Base-by-base conservation (phyloP, 768 basidiomycete species). In the Chiua virens region DNA sequence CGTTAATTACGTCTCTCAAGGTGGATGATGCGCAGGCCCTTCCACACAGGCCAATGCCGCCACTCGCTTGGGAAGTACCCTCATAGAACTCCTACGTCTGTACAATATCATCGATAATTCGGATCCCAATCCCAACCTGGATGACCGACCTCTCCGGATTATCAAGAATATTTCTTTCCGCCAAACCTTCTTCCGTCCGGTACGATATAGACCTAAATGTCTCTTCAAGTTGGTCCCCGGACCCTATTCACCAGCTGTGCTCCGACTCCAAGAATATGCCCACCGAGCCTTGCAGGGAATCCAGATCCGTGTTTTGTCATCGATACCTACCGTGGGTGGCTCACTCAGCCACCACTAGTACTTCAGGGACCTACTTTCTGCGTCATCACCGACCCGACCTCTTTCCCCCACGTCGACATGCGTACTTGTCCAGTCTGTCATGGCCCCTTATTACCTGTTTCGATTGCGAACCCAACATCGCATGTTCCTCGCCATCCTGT, bases 131-230 rank as follows among this genome's bases (percentile, higher is more conserved):
- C 32, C 32, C 36, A 42, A 25, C 35, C 5, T 23, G 1, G 30
- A 48, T 10, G 42, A 23, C 13, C 0, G 60, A 59, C 39, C 42
- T 62, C 22, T 50, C 51, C 22, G 23, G 43, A 22, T 46, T 60
- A 3, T 54, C 52, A 8, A 58, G 44, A 22, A 5, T 38, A 13
- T 62, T 54, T 39, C 14, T 60, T 25, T 62, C 52, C 5, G 32
- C 58, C 13, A 15, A 34, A 2, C n/a, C 42, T 8, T 11, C 10
- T 20, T 10, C 14, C 15, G 14, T 42, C 25, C 25, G 14, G 18
- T 8, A 18, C 14, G 34, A 49, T 17, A 20, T 49, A 2, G 48
- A 42, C 22, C 46, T 62, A 1, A 23, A n/a, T n/a, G 37, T 39
- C n/a, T n/a, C n/a, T n/a, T n/a, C n/a, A n/a, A 21, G 44, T 30